Percentiles rank a stretch among this genome's conserved stretches.
These are phyloP conservation scores for Sphaceloma murrayae DNA, from an alignment of 2,329 filamentous ascomycete species.

Conservation along the genomic window DNA sequence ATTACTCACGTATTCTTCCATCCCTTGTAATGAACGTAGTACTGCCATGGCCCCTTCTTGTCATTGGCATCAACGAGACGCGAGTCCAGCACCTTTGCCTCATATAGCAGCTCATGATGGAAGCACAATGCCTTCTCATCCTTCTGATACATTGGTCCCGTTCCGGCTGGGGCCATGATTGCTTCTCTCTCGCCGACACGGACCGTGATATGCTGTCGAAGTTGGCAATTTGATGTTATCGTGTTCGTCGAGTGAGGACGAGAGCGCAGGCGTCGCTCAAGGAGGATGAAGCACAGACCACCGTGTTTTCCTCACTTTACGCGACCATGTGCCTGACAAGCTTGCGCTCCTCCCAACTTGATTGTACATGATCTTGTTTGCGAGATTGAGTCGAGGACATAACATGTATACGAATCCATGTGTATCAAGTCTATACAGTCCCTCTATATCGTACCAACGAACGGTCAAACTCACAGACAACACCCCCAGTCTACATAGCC, in stretches of 20 bases:
- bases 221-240: neutral
- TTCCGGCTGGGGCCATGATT: slow-evolving; percentile 50
- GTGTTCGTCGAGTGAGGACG: neutral
- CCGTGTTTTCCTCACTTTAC: slow-evolving; percentile 10
- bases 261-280: slow-evolving; percentile 4
- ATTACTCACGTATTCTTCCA: slow-evolving; percentile 86
- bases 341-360: neutral
- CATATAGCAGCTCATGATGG: slow-evolving; percentile 93
- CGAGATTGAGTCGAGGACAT: too few species aligned
- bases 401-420: too few species aligned
- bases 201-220: neutral
- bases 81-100: slow-evolving; percentile 86
- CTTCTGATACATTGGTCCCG: slow-evolving; percentile 50
- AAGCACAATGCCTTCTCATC: slow-evolving; percentile 96
- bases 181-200: too few species aligned
- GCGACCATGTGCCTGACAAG: neutral
- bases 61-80: slow-evolving; percentile 52
- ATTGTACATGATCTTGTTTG: too few species aligned
- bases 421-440: too few species aligned
- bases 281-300: slow-evolving; percentile 12
- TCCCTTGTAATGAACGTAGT: slow-evolving; percentile 96
- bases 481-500: slow-evolving; percentile 1
- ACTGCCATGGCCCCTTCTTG: slow-evolving; percentile 68
- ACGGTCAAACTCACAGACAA: neutral
- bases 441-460: too few species aligned